Evolutionary conservation across 2,329 filamentous ascomycete species (phyloP), one percentile per base, ranked within the genome.

Genomic region (Atkinsonella texensis): DNA sequence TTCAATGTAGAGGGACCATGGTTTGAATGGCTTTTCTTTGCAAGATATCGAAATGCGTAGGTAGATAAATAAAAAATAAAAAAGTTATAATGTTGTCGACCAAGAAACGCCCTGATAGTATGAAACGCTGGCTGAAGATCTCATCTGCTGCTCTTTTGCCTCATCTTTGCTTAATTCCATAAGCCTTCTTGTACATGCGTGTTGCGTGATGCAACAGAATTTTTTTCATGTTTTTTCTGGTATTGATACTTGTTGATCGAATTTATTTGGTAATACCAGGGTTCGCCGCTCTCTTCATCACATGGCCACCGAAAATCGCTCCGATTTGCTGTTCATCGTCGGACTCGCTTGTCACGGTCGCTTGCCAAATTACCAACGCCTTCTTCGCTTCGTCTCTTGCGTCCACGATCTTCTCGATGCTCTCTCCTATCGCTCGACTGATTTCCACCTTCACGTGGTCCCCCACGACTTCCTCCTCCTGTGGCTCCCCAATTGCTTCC

Each of bases 321-420:
- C 39, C 8, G 33, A 13, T 8, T 11, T 23, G 38, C 48, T 52
- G 62, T 70, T 48, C 43, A 77, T 59, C 73, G 72, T 63, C 77
- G 71, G 56, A 67, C 70, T 62, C 77, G 70, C 69, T 81, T 81
- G 54, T 80, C 76, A 53, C 73, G 68, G 40, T 77, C 74, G 58
- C 62, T 70, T 15, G 62, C 57, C 55, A 65, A 53, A 18, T 58
- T 56, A 38, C 65, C 68, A n/a, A 62, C 59, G 18, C 70, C 71
- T 49, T 77, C 76, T 54, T 78, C 76, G 56, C 74, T 77, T 60
- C 66, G 59, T 53, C 68, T 58, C 59, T 70, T 65, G 53, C 68
- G 63, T 35, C 65, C 63, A 13, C 68, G 65, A 35, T 70, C 68
- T 47, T 68, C 62, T 56, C 65, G 58, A 49, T 59, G 54, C 38